Evolutionary conservation across 2,329 filamentous ascomycete species (phyloP).

Genomic region (Cladosporium sp.): DNA sequence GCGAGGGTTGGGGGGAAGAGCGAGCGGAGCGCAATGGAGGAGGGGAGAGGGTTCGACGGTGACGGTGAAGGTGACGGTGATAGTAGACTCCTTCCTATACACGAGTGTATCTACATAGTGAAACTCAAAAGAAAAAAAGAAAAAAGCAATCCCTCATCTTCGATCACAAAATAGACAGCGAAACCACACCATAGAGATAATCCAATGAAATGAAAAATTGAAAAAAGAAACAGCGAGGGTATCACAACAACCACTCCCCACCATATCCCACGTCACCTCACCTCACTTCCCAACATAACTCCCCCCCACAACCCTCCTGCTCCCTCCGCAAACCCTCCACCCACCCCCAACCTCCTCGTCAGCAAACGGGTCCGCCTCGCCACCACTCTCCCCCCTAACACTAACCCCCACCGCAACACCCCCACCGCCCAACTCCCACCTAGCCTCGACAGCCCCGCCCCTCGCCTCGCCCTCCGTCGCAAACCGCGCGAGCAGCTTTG

Average conservation of each 20-base stretch:
- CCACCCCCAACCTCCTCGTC: constrained; percentile 47
- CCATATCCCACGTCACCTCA: background rate
- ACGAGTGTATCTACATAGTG: background rate
- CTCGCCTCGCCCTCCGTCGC: constrained; percentile 64
- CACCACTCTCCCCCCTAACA: constrained; percentile 36
- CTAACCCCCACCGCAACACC: constrained; percentile 59
- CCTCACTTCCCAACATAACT: constrained; percentile 48
- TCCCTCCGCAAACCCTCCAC: constrained; percentile 63
- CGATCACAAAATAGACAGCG: background rate
- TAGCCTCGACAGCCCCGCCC: constrained; percentile 71
- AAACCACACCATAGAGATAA: background rate
- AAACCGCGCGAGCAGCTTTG: constrained; percentile 80
- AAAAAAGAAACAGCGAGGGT: background rate
- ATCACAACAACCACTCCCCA: background rate
- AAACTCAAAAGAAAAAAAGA: background rate
- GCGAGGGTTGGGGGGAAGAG: too few species aligned
- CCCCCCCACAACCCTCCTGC: constrained; percentile 65
- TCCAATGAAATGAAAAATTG: background rate
- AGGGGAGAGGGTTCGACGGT: too few species aligned
- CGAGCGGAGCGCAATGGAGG: too few species aligned
- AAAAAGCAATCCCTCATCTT: background rate
- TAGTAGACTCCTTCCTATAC: background rate
- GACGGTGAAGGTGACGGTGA: too few species aligned
- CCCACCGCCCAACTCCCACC: constrained; percentile 64
- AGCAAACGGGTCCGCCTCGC: constrained; percentile 61